phyloP scores from a whole-genome alignment of 257 asterid genomes.

The Salvia miltiorrhiza region DNA sequence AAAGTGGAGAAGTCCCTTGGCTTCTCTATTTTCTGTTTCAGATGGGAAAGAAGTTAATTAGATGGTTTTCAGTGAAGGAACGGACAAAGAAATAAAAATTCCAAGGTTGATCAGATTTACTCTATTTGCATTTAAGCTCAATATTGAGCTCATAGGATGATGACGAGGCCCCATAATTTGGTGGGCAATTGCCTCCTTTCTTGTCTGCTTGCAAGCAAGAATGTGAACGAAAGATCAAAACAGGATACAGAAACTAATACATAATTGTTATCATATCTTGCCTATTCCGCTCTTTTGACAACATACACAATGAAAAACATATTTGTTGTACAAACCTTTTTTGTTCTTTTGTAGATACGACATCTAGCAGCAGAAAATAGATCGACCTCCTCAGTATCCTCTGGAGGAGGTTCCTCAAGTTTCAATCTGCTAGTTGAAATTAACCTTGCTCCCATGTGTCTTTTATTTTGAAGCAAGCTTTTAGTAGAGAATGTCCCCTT shows the following conservation, averaged over 20 bases:
- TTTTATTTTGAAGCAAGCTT: constrained; percentile 71
- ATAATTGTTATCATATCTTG: neutral
- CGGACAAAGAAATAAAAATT: neutral
- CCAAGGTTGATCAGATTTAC: constrained; percentile 38
- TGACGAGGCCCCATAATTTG: constrained; percentile 69
- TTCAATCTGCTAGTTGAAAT: constrained; percentile 76
- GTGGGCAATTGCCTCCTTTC: constrained; percentile 72
- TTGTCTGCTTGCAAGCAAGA: constrained; percentile 43
- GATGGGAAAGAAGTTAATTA: constrained; percentile 18
- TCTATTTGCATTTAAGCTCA: constrained; percentile 47
- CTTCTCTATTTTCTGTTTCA: constrained; percentile 68
- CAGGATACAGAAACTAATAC: neutral
- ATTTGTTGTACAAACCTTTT: constrained; percentile 45
- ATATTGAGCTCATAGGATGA: constrained; percentile 60
- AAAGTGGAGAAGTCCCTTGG: constrained; percentile 65
- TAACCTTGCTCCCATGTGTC: constrained; percentile 72
- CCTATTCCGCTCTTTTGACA: neutral
- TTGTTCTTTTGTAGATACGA: constrained; percentile 48
- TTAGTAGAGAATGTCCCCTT: constrained; percentile 76
- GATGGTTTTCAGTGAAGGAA: constrained; percentile 10
- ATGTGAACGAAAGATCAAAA: constrained; percentile 11
- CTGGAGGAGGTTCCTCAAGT: constrained; percentile 58
- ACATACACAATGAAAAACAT: neutral
- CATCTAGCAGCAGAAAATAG: constrained; percentile 88
- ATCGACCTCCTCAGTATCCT: constrained; percentile 55